A percentile compares a stretch with the other conserved stretches of the same genome.
Evolutionary conservation across 1,139 yeast genomes (phyloP).

Genomic region (Arxiozyma telluris): DNA sequence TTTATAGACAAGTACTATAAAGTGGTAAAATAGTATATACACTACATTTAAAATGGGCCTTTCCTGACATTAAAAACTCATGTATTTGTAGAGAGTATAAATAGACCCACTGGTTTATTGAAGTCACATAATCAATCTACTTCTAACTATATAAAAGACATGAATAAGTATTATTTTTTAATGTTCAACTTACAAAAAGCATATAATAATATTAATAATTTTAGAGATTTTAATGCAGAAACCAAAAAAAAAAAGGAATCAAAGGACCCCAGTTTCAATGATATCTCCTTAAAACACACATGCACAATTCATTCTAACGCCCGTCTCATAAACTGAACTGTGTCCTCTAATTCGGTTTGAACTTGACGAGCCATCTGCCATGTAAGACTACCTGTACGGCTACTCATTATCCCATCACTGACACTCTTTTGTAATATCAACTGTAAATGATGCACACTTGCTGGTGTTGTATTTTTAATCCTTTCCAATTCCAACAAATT

Average conservation of each 20-base stretch:
- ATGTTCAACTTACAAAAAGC: too few species aligned
- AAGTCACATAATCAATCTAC: too few species aligned
- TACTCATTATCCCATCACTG: conserved; percentile 25
- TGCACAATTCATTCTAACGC: conserved; percentile 22
- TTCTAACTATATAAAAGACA: too few species aligned
- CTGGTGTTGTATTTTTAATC: conserved; percentile 23
- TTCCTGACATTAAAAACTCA: too few species aligned
- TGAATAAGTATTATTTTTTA: too few species aligned
- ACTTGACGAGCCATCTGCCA: conserved; percentile 24
- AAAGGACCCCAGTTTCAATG: not conserved
- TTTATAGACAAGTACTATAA: too few species aligned
- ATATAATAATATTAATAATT: too few species aligned
- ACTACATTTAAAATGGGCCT: too few species aligned
- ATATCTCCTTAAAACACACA: not conserved
- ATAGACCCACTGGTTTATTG: too few species aligned
- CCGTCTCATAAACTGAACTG: conserved; percentile 29
- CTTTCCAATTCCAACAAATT: conserved; percentile 18
- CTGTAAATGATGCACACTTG: conserved; percentile 28
- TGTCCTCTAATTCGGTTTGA: conserved; percentile 28
- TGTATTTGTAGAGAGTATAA: too few species aligned
- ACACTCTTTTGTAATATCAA: conserved; percentile 25
- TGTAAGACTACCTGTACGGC: conserved; percentile 16
- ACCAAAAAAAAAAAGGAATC: not conserved
- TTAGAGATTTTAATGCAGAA: not conserved
- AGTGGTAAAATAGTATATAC: too few species aligned